These are phyloP conservation scores for Diospyros lotus DNA, from an alignment of 148 eudicot genomes.

Conservation along the genomic window DNA sequence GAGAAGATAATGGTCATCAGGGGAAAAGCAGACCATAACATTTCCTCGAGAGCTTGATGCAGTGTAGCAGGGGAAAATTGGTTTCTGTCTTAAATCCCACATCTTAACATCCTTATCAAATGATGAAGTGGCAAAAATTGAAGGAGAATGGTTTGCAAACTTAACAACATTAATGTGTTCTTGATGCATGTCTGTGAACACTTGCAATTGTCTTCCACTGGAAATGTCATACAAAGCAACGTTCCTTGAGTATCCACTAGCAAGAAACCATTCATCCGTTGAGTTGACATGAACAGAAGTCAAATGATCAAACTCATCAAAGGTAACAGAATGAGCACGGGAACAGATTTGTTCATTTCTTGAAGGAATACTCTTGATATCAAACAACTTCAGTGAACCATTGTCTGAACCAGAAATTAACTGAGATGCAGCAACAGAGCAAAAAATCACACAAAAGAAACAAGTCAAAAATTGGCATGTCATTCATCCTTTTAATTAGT, in stretches of 20 bases:
- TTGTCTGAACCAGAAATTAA: constrained; percentile 91
- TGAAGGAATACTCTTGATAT: constrained; percentile 37
- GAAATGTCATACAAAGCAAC: constrained; percentile 79
- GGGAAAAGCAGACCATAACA: constrained; percentile 97
- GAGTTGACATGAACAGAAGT: constrained; percentile 94
- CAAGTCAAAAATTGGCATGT: neutral
- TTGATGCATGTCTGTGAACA: constrained; percentile 61
- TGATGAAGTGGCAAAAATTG: constrained; percentile 81
- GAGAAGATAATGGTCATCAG: constrained; percentile 83
- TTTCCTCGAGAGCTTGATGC: constrained; percentile 89
- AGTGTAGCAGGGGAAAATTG: constrained; percentile 67
- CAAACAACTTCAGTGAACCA: constrained; percentile 70
- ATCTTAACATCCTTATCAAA: constrained; percentile 86
- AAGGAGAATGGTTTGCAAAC: constrained; percentile 78
- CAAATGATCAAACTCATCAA: constrained; percentile 79
- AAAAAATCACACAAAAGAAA: neutral
- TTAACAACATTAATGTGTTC: constrained; percentile 93
- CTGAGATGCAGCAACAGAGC: constrained; percentile 35
- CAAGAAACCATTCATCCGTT: constrained; percentile 76
- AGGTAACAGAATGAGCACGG: constrained; percentile 33
- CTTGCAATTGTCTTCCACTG: constrained; percentile 64
- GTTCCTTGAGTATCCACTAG: constrained; percentile 75
- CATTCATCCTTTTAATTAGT: neutral
- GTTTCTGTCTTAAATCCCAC: constrained; percentile 90
- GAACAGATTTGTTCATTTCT: constrained; percentile 27